A percentile compares a stretch with the other conserved stretches of the same genome.
These are phyloP conservation scores for Babesia sp. DNA, from an alignment of 169 alveolate species.

Conservation along the genomic window DNA sequence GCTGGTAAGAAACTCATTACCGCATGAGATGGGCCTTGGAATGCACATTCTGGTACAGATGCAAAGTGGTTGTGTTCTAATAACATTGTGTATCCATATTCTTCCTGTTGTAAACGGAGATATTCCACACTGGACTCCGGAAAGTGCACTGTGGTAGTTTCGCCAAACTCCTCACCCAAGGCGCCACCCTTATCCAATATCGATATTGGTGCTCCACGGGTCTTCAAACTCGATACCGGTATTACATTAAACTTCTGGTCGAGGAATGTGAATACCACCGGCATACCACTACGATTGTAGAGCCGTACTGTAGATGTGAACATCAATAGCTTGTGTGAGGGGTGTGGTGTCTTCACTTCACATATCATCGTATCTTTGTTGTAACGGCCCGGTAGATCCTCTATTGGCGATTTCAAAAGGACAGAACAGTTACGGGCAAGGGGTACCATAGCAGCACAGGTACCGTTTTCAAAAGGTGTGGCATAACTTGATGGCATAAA, in stretches of 20 bases:
- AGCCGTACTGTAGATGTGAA: constrained; percentile 80
- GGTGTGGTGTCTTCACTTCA: constrained; percentile 82
- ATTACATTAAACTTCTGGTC: constrained; percentile 70
- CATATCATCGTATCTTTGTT: constrained; percentile 60
- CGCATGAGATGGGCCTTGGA: constrained; percentile 47
- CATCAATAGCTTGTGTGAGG: constrained; percentile 81
- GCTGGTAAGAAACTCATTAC: constrained; percentile 55
- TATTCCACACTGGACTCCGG: constrained; percentile 17
- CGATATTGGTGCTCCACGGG: constrained; percentile 70
- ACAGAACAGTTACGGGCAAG: constrained; percentile 60
- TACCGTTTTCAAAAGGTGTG: constrained; percentile 48
- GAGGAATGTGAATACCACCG: constrained; percentile 76
- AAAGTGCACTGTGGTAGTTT: constrained; percentile 25
- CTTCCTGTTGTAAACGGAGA: constrained; percentile 27
- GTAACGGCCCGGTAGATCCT: constrained; percentile 22
- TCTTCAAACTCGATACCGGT: constrained; percentile 68
- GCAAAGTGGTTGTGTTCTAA: constrained; percentile 62
- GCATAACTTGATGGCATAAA: constrained; percentile 28
- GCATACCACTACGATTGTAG: constrained; percentile 81
- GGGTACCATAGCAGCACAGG: constrained; percentile 49
- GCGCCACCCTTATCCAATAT: constrained; percentile 40
- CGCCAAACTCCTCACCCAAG: constrained; percentile 36
- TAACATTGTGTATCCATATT: constrained; percentile 48
- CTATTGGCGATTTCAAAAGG: constrained; percentile 39
- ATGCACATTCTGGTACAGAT: constrained; percentile 66